Conservation (phyloP, 768 basidiomycete species). For the Rhizopogon sp. region DNA sequence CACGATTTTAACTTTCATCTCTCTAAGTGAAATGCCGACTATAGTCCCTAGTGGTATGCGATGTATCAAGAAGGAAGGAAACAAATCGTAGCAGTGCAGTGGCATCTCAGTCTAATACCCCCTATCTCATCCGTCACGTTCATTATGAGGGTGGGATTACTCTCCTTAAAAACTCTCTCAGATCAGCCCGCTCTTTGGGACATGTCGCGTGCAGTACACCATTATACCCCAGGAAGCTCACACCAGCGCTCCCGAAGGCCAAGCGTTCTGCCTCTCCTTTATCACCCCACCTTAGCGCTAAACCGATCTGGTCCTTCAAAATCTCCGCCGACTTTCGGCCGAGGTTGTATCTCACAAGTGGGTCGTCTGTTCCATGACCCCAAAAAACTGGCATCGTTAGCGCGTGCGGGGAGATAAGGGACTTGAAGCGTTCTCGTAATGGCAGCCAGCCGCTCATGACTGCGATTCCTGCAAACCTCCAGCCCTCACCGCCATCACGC, state of each 20-base stretch:
- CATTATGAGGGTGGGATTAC: constrained; percentile 45
- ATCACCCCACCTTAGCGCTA: constrained; percentile 17
- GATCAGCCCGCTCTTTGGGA: constrained; percentile 61
- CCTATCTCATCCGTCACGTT: not conserved
- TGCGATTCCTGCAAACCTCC: constrained; percentile 67
- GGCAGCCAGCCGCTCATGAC: constrained; percentile 81
- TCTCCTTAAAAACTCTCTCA: constrained; percentile 66
- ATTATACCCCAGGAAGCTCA: constrained; percentile 64
- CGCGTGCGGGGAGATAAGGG: constrained; percentile 55
- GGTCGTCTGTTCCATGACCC: constrained; percentile 79
- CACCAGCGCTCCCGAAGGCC: constrained; percentile 31
- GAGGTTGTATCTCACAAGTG: constrained; percentile 56
- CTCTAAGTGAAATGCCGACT: not conserved
- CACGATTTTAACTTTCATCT: not conserved
- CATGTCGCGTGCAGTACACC: constrained; percentile 65
- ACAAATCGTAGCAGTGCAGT: not conserved
- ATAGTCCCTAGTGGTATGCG: not conserved
- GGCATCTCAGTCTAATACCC: not conserved
- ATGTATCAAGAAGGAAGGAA: not conserved
- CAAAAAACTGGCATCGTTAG: constrained; percentile 73
- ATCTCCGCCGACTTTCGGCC: constrained; percentile 52
- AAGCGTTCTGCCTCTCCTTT: not conserved
- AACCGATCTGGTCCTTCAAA: constrained; percentile 49
- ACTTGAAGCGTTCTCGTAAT: constrained; percentile 57
- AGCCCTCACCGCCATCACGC: constrained; percentile 32